These are phyloP conservation scores for Thalia dealbata DNA, from an alignment of 176 grass and related monocot species.

Conservation along the genomic window DNA sequence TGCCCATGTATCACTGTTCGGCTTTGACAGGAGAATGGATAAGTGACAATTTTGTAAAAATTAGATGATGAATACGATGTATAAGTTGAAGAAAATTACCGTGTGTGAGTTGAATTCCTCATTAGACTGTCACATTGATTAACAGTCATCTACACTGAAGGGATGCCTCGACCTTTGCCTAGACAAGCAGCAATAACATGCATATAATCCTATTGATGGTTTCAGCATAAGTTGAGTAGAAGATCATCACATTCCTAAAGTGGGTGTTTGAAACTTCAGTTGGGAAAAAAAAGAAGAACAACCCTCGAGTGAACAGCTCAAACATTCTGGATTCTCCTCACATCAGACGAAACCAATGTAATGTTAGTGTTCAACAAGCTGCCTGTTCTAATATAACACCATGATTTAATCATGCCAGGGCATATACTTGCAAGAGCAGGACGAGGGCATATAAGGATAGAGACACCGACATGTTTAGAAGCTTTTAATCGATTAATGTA, in stretches of 20 bases:
- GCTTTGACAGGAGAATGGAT: constrained; percentile 38
- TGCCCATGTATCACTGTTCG: constrained; percentile 93
- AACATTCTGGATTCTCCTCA: too few relatives aligned
- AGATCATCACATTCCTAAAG: neutral
- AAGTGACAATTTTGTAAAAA: constrained; percentile 15
- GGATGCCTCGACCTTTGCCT: constrained; percentile 86
- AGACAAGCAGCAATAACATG: constrained; percentile 14
- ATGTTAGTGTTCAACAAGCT: too few relatives aligned
- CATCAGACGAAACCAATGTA: too few relatives aligned
- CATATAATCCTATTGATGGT: neutral
- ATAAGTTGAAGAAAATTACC: constrained; percentile 29
- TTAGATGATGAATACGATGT: neutral
- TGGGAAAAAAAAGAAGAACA: neutral
- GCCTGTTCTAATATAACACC: too few relatives aligned
- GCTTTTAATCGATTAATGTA: too few relatives aligned
- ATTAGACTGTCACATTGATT: constrained; percentile 79
- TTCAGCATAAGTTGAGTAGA: neutral
- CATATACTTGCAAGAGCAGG: too few relatives aligned
- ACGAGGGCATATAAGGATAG: too few relatives aligned
- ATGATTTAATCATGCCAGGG: too few relatives aligned
- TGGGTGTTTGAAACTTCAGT: neutral
- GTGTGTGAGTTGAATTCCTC: constrained; percentile 95
- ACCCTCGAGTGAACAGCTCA: neutral
- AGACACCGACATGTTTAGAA: too few relatives aligned
- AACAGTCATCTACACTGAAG: constrained; percentile 74